Conservation (phyloP, 352 stramenopile genomes). For the Globisporangium cylindrosporum region DNA sequence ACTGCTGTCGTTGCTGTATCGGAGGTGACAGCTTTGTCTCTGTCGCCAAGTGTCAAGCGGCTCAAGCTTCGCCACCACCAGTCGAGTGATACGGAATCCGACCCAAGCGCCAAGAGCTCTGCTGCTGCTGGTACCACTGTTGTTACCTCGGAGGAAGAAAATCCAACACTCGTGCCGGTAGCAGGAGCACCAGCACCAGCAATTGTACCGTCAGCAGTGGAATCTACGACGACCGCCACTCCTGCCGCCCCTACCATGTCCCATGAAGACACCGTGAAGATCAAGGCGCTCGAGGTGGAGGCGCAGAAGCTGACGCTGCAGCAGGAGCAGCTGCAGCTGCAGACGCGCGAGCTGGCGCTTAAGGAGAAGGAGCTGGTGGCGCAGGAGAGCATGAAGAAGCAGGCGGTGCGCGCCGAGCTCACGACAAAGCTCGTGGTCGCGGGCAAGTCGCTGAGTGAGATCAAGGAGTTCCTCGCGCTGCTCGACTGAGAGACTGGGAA, state of each 20-base stretch:
- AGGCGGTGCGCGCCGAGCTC: conserved; percentile 3
- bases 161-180: background rate
- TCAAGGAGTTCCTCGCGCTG: conserved; percentile 9
- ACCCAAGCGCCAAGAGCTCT: background rate
- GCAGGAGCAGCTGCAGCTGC: conserved; percentile 21
- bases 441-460: background rate
- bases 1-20: background rate
- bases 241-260: background rate
- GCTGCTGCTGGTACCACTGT: background rate
- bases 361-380: conserved; percentile 36
- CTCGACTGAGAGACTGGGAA: background rate
- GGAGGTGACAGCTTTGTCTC: background rate
- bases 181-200: background rate
- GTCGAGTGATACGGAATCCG: background rate
- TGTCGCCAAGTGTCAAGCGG: background rate
- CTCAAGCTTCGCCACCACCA: conserved; percentile 1
- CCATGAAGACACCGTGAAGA: background rate
- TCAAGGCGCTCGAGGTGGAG: conserved; percentile 30
- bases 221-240: background rate
- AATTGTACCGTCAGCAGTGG: background rate
- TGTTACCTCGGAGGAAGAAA: background rate
- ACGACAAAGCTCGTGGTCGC: conserved; percentile 3
- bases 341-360: conserved; percentile 43
- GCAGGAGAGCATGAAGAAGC: conserved; percentile 27
- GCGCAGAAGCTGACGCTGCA: conserved; percentile 35